Percentiles rank a stretch among this genome's conserved stretches.
Conservation (phyloP, 371 early-diverging fungal genomes). For the Mortierella sp. region DNA sequence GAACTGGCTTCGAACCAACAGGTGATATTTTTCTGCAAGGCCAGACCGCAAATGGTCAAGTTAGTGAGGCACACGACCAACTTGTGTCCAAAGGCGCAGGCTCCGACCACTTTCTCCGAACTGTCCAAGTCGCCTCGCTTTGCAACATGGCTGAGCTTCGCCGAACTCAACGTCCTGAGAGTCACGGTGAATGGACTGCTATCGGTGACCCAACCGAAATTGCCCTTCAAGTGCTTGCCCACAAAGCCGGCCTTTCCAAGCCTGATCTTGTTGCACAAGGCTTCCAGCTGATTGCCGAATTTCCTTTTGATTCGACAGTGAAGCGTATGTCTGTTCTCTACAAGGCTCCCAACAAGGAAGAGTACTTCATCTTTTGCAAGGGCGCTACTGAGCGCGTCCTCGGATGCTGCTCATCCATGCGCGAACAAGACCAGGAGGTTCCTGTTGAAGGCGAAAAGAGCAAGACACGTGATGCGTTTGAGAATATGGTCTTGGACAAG, state of each 20-base stretch:
- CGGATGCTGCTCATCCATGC: slow-evolving; percentile 60
- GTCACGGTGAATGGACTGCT: slow-evolving; percentile 65
- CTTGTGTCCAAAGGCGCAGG: background rate
- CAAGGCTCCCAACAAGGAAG: slow-evolving; percentile 55
- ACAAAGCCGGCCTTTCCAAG: slow-evolving; percentile 70
- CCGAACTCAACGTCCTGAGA: slow-evolving; percentile 24
- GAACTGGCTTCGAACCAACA: slow-evolving; percentile 69
- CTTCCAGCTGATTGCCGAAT: slow-evolving; percentile 79
- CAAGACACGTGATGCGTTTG: slow-evolving; percentile 1
- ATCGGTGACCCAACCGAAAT: slow-evolving; percentile 88
- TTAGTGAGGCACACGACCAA: background rate
- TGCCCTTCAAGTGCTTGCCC: slow-evolving; percentile 77
- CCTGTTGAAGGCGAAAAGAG: slow-evolving; percentile 35
- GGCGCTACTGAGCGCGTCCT: slow-evolving; percentile 83
- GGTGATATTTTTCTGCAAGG: slow-evolving; percentile 61
- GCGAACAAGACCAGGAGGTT: slow-evolving; percentile 55
- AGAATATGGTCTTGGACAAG: slow-evolving; percentile 2
- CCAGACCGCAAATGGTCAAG: background rate
- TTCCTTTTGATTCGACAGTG: slow-evolving; percentile 83
- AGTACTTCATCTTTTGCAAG: slow-evolving; percentile 60
- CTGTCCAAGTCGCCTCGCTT: slow-evolving; percentile 61
- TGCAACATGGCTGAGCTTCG: slow-evolving; percentile 69
- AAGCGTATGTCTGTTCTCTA: slow-evolving; percentile 92
- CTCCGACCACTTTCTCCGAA: slow-evolving; percentile 5
- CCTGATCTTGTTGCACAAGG: slow-evolving; percentile 54